Base-by-base conservation (phyloP, 305 asterid species). In the Rubia peregrina region DNA sequence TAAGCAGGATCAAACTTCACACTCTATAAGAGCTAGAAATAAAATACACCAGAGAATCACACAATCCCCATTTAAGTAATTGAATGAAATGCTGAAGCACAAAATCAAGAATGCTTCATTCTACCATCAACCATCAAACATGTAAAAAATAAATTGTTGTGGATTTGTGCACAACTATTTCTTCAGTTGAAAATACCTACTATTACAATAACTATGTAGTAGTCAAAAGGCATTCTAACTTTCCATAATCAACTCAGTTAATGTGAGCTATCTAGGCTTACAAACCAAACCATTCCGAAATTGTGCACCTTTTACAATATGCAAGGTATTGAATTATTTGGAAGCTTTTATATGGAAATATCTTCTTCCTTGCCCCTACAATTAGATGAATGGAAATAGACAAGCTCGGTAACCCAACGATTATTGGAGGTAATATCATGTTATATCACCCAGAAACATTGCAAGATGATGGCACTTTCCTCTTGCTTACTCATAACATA, bases 61-160 rank as follows among this genome's bases (percentile, higher is more conserved):
- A 33, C 48, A 9, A 22, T 19, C 22, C 24, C 71, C 38, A 17
- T 68, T 41, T 19, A 56, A 30, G 70, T 22, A 10, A 43, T 67
- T 43, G 22, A 36, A 12, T 26, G 16, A 22, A 19, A 19, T 12
- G 22, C 59, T 22, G 42, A 43, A 46, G n/a, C 12, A n/a, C 26
- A 48, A 49, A 68, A 48, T 14, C 10, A 49, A 4, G 24, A 51
- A 16, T 26, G 44, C 61, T 13, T 48, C 33, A 12, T 68, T 2
- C 19, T 60, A 21, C 62, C 62, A n/a, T 56, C 62, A n/a, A 30
- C 38, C 70, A 67, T 67, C 21, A 1, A 66, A 46, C 24, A 49
- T 14, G 5, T 67, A 40, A 60, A 67, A 17, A n/a, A 14, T 68
- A 22, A n/a, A 3, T 10, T 30, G 7, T 67, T 49, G 30, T 56